A percentile compares a stretch with the other conserved stretches of the same genome.
Evolutionary conservation across 306 rosid genomes (phyloP).

Genomic region (Lathyrus sativus): DNA sequence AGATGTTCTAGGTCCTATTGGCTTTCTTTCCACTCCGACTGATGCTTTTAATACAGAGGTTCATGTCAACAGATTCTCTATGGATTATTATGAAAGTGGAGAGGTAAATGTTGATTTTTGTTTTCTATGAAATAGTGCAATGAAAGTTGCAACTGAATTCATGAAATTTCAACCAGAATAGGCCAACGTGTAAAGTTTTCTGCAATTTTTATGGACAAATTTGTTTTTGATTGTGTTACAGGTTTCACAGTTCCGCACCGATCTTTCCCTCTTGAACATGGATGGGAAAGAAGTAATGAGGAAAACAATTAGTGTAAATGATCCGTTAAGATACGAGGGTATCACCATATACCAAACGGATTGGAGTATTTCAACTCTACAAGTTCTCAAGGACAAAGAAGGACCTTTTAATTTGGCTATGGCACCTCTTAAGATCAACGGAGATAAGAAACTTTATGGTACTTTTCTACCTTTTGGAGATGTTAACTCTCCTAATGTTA

Average conservation of each 20-base stretch:
- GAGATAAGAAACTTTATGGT: constrained; percentile 93
- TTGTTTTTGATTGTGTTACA: constrained; percentile 37
- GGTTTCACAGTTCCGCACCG: constrained; percentile 89
- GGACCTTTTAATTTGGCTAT: constrained; percentile 94
- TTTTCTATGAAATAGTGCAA: constrained; percentile 3
- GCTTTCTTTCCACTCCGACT: constrained; percentile 79
- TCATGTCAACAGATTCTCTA: constrained; percentile 89
- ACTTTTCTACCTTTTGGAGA: constrained; percentile 89
- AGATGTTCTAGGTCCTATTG: constrained; percentile 82
- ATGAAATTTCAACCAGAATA: constrained; percentile 16
- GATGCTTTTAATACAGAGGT: constrained; percentile 86
- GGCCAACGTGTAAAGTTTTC: background rate
- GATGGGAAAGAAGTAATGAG: constrained; percentile 87
- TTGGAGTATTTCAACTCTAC: constrained; percentile 89
- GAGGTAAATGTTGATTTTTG: constrained; percentile 61
- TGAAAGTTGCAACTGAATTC: constrained; percentile 14
- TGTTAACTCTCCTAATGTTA: constrained; percentile 65
- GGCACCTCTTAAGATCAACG: constrained; percentile 91
- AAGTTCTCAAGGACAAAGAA: constrained; percentile 78
- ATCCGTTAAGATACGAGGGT: constrained; percentile 83
- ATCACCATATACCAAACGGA: constrained; percentile 94
- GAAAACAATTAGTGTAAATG: constrained; percentile 90
- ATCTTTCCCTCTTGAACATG: constrained; percentile 73
- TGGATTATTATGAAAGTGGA: constrained; percentile 88
- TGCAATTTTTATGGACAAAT: constrained; percentile 17